Evolutionary conservation across 1,284 basidiomycete genomes (phyloP), one percentile per base, ranked within the genome.

Genomic region (Macrocystidia cucumis): DNA sequence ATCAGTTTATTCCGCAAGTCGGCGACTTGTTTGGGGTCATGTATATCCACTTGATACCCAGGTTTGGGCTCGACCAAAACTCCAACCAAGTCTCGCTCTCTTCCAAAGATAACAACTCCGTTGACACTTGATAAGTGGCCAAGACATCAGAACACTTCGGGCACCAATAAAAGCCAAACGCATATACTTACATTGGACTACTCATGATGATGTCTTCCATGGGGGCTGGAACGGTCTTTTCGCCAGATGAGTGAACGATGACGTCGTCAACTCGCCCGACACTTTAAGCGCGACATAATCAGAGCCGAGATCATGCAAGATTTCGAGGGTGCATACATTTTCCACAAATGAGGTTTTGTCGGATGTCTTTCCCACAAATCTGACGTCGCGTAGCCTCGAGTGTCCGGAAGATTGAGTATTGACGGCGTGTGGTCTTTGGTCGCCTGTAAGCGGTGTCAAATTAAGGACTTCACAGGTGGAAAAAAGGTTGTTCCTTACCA

Each of bases 311-410:
- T n/a, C n/a, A n/a, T n/a, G n/a, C n/a, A n/a, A n/a, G n/a, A n/a
- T n/a, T n/a, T n/a, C n/a, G n/a, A n/a, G n/a, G n/a, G n/a, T n/a
- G 29, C 55, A 1, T 39, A 69, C 68, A 69, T 42, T 46, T 55
- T 65, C 52, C 59, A 63, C 9, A 62, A 36, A 27, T 55, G 37
- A 7, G 44, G 33, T 28, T 57, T 59, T 4, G 48, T 49, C 0
- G 61, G 56, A 40, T 63, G 59, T 6, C 38, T 46, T 7, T 46
- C 42, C 18, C 50, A 63, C 1, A 62, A 31, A 35, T 63, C 62
- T 1, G 56, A 55, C 1, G 57, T 62, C 3, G 54, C 52, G 34
- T 57, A 62, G 5, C 60, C 59, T 9, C 28, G 32, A 2, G 38
- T 45, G 34, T 57, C 54, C 6, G 36, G 9, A 9, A 5, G 16